Evolutionary conservation across 257 asterid species (phyloP), one percentile per base, ranked within the genome.

Genomic region (Sherardia arvensis): DNA sequence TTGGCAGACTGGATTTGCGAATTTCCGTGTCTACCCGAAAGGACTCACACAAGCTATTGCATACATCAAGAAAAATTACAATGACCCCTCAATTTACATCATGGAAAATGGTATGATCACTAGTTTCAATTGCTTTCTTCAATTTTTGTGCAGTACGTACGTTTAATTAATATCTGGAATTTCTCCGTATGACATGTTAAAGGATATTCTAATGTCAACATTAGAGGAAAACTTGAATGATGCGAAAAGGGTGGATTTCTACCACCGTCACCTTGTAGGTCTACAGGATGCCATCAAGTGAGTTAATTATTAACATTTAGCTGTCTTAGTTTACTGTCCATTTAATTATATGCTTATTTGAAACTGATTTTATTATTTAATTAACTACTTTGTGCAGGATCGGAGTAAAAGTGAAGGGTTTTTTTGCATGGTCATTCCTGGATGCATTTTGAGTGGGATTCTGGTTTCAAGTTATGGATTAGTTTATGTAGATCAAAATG

Each of bases 331-430:
- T n/a, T n/a, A n/a, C n/a, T n/a, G n/a, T n/a, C n/a, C n/a, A n/a
- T n/a, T n/a, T n/a, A n/a, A n/a, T n/a, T n/a, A n/a, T n/a, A n/a
- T n/a, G n/a, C n/a, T n/a, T n/a, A n/a, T n/a, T n/a, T n/a, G n/a
- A n/a, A n/a, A n/a, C n/a, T n/a, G n/a, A n/a, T n/a, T n/a, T n/a
- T n/a, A n/a, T 34, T 0, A 7, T 8, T 34, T 34, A 7, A 1
- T 38, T 12, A 9, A 12, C 47, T 38, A 2, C 15, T 0, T 3
- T 18, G 60, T 7, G 55, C 75, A 83, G 88, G 60, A 17, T 71
- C 1, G 79, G 84, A 5, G 86, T 73, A 27, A 67, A 72, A 2
- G 83, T 84, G 1, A 81, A 79, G 71, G 90, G 90, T 0, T 79
- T 70, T 14, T 62, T 84, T 17, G 68, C 75, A 5, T 81, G 91